Conservation (phyloP, 176 grass and related monocot species). For the Phoenix dactylifera region DNA sequence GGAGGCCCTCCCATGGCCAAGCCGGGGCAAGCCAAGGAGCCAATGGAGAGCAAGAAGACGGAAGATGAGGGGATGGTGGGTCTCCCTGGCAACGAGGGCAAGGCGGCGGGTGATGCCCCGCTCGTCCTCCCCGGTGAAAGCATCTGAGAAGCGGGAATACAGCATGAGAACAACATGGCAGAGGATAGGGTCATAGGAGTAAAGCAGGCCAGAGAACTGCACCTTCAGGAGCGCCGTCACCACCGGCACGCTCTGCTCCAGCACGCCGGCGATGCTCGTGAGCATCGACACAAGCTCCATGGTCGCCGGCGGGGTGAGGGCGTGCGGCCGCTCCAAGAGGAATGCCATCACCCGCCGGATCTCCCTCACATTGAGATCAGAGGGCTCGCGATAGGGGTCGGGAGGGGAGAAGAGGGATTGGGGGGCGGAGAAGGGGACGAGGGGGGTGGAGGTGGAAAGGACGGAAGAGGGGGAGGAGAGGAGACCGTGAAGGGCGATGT, state of each 20-base stretch:
- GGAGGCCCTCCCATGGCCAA: constrained; percentile 16
- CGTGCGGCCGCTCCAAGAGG: constrained; percentile 62
- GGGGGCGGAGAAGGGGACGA: constrained; percentile 52
- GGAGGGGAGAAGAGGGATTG: constrained; percentile 19
- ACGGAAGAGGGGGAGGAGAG: constrained; percentile 47
- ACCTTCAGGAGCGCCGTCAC: constrained; percentile 72
- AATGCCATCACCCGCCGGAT: constrained; percentile 64
- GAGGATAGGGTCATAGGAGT: constrained; percentile 56
- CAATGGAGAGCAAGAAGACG: constrained; percentile 78
- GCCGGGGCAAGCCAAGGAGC: constrained; percentile 44
- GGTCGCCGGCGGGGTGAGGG: constrained; percentile 52
- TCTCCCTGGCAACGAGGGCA: constrained; percentile 42
- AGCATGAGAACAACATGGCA: constrained; percentile 63
- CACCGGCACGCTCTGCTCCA: constrained; percentile 57
- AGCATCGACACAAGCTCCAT: constrained; percentile 54
- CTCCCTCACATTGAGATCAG: constrained; percentile 70
- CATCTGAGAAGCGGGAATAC: constrained; percentile 47
- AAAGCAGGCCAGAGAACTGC: constrained; percentile 66
- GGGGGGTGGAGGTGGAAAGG: constrained; percentile 46
- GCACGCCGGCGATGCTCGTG: constrained; percentile 31
- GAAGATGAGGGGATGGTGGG: constrained; percentile 36
- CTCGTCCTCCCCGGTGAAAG: constrained; percentile 55
- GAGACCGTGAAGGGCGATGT: constrained; percentile 42
- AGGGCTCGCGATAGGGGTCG: constrained; percentile 24
- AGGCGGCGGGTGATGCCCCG: constrained; percentile 38